Conservation (phyloP, 768 basidiomycete species). For the Cubamyces lactineus region DNA sequence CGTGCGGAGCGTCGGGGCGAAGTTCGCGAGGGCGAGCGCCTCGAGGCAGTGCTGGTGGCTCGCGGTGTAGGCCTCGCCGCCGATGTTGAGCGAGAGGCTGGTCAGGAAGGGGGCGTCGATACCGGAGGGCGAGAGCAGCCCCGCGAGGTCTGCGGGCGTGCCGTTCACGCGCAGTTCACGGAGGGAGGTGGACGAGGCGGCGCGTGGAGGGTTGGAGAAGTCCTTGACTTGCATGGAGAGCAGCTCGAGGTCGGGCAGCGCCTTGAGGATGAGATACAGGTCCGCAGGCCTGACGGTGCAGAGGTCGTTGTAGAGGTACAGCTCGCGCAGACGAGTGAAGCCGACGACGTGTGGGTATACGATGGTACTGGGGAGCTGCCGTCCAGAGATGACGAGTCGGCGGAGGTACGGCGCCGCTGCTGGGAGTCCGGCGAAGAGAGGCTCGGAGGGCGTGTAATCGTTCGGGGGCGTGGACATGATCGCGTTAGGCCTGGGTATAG, state of each 20-base stretch:
- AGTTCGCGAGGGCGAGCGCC: neutral
- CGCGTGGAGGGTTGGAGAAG: neutral
- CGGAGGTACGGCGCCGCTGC: slow-evolving; percentile 1
- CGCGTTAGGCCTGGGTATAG: neutral
- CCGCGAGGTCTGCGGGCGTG: neutral
- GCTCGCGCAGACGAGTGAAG: slow-evolving; percentile 8
- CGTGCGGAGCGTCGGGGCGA: neutral
- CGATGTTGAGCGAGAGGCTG: neutral
- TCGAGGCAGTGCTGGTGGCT: neutral
- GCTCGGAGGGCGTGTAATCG: neutral
- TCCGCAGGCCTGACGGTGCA: neutral
- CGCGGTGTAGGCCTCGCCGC: neutral
- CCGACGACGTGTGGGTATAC: neutral
- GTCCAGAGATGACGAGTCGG: slow-evolving; percentile 5
- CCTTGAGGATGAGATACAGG: neutral
- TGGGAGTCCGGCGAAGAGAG: neutral
- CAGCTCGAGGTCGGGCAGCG: neutral
- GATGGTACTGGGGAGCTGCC: neutral
- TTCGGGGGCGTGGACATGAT: no score
- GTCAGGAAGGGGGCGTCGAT: neutral
- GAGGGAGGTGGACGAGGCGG: neutral
- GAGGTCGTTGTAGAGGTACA: neutral
- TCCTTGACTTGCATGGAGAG: neutral
- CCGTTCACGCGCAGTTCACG: neutral
- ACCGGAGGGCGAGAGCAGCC: neutral